Percentiles rank a stretch among this genome's conserved stretches.
phyloP scores from a whole-genome alignment of 2,329 filamentous ascomycete genomes.

The Diaporthe sp. region DNA sequence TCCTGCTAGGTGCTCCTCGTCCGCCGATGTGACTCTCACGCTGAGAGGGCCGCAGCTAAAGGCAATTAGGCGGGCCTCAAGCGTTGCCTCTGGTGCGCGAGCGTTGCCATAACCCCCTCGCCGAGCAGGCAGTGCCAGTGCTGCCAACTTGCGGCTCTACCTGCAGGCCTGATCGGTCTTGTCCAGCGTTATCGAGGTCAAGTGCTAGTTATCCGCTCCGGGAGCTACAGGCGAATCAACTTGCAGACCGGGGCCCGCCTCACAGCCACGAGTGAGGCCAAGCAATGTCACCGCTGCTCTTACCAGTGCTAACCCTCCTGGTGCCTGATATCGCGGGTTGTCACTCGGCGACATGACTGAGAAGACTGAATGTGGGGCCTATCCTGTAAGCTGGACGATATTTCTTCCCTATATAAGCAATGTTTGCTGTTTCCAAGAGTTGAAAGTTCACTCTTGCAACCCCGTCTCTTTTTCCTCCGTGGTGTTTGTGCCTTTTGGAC shows the following conservation, averaged over 20 bases:
- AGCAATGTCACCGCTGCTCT: not conserved
- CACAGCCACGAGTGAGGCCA: slow-evolving; percentile 23
- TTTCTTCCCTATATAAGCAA: slow-evolving; percentile 3
- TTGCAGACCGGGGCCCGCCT: not conserved
- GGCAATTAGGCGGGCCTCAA: not conserved
- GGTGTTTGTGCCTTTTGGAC: not conserved
- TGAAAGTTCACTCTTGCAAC: slow-evolving; percentile 14
- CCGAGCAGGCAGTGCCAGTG: not conserved
- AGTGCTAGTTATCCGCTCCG: not conserved
- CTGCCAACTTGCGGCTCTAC: not conserved
- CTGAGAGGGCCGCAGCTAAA: not conserved
- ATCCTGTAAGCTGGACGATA: not conserved
- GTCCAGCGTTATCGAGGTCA: not conserved
- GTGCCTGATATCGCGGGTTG: not conserved
- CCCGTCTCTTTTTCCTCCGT: not conserved
- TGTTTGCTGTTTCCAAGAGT: not conserved
- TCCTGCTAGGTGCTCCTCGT: not conserved
- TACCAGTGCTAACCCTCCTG: not conserved
- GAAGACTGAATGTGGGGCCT: not conserved
- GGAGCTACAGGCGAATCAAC: not conserved
- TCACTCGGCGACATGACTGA: not conserved
- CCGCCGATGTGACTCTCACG: slow-evolving; percentile 22
- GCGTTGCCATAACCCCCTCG: not conserved
- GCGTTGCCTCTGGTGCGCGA: not conserved
- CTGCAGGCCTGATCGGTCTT: not conserved